Percentiles rank a stretch among this genome's conserved stretches.
phyloP scores from a whole-genome alignment of 2,329 filamentous ascomycete species.

The Curvularia eragrostidis region DNA sequence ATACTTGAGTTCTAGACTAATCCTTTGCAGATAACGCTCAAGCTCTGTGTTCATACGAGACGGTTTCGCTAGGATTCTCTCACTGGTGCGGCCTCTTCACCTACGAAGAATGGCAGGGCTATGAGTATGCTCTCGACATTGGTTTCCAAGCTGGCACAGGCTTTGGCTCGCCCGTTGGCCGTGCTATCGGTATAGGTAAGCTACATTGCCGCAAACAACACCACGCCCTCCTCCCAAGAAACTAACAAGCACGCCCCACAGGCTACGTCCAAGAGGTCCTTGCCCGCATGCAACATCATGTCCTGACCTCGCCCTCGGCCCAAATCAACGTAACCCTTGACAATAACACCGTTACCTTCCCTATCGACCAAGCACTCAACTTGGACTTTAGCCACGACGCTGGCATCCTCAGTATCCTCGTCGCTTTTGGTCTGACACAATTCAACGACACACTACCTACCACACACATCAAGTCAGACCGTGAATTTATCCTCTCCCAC shows the following conservation, averaged over 20 bases:
- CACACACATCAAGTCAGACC: conserved; percentile 61
- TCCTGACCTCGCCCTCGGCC: conserved; percentile 52
- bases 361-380: conserved; percentile 74
- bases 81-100: conserved; percentile 77
- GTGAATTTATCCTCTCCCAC: conserved; percentile 69
- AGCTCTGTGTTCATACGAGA: conserved; percentile 78
- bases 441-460: conserved; percentile 67
- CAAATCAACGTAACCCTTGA: conserved; percentile 72
- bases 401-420: conserved; percentile 72
- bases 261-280: conserved; percentile 71
- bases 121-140: conserved; percentile 74
- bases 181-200: conserved; percentile 72
- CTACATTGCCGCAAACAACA: conserved; percentile 45
- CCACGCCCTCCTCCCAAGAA: background rate
- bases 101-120: conserved; percentile 75
- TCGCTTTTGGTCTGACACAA: conserved; percentile 75
- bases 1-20: background rate
- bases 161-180: conserved; percentile 70
- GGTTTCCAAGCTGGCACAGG: conserved; percentile 66
- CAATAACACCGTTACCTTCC: conserved; percentile 72
- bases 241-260: conserved; percentile 8
- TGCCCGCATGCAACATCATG: conserved; percentile 71
- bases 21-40: conserved; percentile 65
- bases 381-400: conserved; percentile 82
- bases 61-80: conserved; percentile 76